phyloP scores from a whole-genome alignment of 208 protist species.

The Crithidia thermophila region DNA sequence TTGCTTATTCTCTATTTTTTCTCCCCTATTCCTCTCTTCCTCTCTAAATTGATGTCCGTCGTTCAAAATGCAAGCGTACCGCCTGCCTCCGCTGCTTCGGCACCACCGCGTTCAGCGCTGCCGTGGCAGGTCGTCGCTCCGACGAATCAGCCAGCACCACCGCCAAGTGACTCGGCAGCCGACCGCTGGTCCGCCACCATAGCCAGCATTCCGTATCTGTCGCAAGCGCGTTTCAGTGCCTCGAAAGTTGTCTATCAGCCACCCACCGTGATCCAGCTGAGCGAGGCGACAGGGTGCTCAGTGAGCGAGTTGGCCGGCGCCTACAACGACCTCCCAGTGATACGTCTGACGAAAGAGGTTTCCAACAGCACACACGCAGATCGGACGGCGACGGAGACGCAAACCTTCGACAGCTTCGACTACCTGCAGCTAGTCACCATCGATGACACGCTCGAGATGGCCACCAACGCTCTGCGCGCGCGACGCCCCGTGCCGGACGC shows the following conservation, averaged over 20 bases:
- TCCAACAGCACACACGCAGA: not conserved
- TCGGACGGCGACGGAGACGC: not conserved
- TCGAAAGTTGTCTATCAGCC: slow-evolving; percentile 59
- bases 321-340: slow-evolving; percentile 47
- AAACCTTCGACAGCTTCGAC: slow-evolving; percentile 23
- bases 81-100: too few relatives aligned
- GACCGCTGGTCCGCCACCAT: slow-evolving; percentile 11
- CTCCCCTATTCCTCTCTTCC: not conserved
- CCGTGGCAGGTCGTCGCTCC: too few relatives aligned
- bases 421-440: slow-evolving; percentile 28
- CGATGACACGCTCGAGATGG: slow-evolving; percentile 56
- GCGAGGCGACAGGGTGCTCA: slow-evolving; percentile 44
- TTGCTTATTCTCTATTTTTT: not conserved
- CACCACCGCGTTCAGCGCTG: not conserved
- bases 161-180: not conserved
- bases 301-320: slow-evolving; percentile 25
- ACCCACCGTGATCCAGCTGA: slow-evolving; percentile 52
- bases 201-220: slow-evolving; percentile 51
- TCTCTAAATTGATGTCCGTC: too few relatives aligned
- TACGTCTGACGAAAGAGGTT: slow-evolving; percentile 38
- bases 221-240: slow-evolving; percentile 25
- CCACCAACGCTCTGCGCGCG: slow-evolving; percentile 45
- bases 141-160: too few relatives aligned
- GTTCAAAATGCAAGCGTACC: too few relatives aligned
- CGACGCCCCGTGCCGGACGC: slow-evolving; percentile 34